These are phyloP conservation scores for Trametes sp. DNA, from an alignment of 1,284 basidiomycete species.

Conservation along the genomic window DNA sequence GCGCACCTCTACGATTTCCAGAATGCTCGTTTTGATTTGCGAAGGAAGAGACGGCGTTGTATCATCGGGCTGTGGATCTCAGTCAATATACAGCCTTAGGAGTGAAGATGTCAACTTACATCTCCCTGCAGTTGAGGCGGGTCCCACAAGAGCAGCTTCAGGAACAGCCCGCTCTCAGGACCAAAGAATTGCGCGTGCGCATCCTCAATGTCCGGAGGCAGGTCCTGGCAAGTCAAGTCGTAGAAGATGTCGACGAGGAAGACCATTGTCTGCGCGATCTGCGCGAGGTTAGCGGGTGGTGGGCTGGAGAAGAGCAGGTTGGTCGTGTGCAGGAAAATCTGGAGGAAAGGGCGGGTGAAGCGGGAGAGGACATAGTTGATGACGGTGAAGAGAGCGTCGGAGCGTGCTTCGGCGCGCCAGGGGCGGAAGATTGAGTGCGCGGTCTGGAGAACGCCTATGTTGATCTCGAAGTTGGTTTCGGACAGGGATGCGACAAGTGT, in stretches of 20 bases:
- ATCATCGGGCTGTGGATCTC: slow-evolving; percentile 76
- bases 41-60: slow-evolving; percentile 83
- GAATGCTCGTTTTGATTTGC: slow-evolving; percentile 88
- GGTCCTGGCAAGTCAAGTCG: slow-evolving; percentile 94
- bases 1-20: slow-evolving; percentile 86
- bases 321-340: slow-evolving; percentile 79
- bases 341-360: slow-evolving; percentile 87
- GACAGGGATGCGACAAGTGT: slow-evolving; percentile 87
- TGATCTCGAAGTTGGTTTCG: slow-evolving; percentile 81
- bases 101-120: slow-evolving; percentile 53
- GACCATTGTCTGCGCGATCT: slow-evolving; percentile 78
- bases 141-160: slow-evolving; percentile 84
- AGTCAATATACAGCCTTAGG: slow-evolving; percentile 22
- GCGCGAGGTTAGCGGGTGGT: slow-evolving; percentile 51
- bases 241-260: slow-evolving; percentile 90
- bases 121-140: slow-evolving; percentile 73
- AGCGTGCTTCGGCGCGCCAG: slow-evolving; percentile 92
- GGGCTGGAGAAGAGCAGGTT: slow-evolving; percentile 54
- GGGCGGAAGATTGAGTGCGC: slow-evolving; percentile 95
- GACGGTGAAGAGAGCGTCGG: slow-evolving; percentile 87
- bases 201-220: slow-evolving; percentile 96
- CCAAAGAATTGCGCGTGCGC: slow-evolving; percentile 84
- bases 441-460: slow-evolving; percentile 91
- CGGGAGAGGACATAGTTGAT: slow-evolving; percentile 92
- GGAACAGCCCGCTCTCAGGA: slow-evolving; percentile 72